Percentiles rank a stretch among this genome's conserved stretches.
Evolutionary conservation across 306 rosid species (phyloP).

Genomic region (Alnus rubra): DNA sequence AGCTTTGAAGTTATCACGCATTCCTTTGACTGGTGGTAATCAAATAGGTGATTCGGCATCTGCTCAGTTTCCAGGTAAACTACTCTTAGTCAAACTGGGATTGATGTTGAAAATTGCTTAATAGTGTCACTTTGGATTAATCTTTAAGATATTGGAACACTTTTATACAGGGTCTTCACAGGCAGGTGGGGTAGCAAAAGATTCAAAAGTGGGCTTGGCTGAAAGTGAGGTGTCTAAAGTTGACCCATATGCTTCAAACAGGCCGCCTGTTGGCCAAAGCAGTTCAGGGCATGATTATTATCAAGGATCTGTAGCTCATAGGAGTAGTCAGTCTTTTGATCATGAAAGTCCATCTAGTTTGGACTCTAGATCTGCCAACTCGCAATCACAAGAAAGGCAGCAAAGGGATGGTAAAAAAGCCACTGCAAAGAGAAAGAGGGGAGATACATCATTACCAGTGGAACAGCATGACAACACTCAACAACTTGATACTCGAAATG

Average conservation of each 20-base stretch:
- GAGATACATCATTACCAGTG: slow-evolving; percentile 60
- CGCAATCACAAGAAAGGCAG: slow-evolving; percentile 90
- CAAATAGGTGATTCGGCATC: slow-evolving; percentile 57
- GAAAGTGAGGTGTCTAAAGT: slow-evolving; percentile 73
- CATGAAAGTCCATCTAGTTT: slow-evolving; percentile 97
- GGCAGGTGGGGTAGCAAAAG: slow-evolving; percentile 54
- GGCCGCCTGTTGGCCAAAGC: slow-evolving; percentile 86
- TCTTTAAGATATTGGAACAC: slow-evolving; percentile 5
- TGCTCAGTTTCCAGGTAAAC: slow-evolving; percentile 34
- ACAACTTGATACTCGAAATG: slow-evolving; percentile 61
- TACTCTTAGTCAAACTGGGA: background rate
- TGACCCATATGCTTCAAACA: slow-evolving; percentile 68
- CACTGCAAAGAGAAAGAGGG: slow-evolving; percentile 82
- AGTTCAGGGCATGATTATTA: slow-evolving; percentile 74
- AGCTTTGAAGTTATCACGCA: slow-evolving; percentile 87
- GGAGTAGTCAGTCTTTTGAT: slow-evolving; percentile 86
- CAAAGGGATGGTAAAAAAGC: slow-evolving; percentile 75
- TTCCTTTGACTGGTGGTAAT: slow-evolving; percentile 72
- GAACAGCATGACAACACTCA: slow-evolving; percentile 68
- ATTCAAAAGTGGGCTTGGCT: slow-evolving; percentile 62
- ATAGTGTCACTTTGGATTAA: slow-evolving; percentile 20
- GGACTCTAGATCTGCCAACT: slow-evolving; percentile 99
- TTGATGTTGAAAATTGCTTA: slow-evolving; percentile 24
- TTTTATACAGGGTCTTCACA: slow-evolving; percentile 76
- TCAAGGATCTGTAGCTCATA: slow-evolving; percentile 83